These are phyloP conservation scores for Phytophthora citricola DNA, from an alignment of 352 stramenopile species.

Conservation along the genomic window DNA sequence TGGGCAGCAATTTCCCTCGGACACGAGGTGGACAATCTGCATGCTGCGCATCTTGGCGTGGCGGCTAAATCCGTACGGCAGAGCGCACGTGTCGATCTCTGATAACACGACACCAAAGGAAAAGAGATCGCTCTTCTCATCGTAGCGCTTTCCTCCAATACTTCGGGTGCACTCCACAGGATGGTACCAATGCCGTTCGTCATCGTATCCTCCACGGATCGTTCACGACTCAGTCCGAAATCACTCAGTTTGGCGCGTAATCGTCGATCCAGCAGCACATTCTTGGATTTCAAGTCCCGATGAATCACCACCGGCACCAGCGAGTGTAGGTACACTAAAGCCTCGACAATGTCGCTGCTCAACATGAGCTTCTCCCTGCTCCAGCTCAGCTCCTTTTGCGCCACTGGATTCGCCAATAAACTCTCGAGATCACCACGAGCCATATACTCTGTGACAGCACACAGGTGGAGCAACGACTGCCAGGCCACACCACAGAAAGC, in stretches of 20 bases:
- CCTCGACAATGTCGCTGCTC: constrained; percentile 70
- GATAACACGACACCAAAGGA: constrained; percentile 78
- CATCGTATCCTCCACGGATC: constrained; percentile 76
- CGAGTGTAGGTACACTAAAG: constrained; percentile 77
- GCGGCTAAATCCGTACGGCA: constrained; percentile 72
- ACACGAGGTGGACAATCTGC: constrained; percentile 86
- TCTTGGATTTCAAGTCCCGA: constrained; percentile 80
- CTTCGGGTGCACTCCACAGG: constrained; percentile 73
- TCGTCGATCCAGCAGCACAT: constrained; percentile 67
- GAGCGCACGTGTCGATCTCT: constrained; percentile 78
- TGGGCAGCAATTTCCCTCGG: constrained; percentile 76
- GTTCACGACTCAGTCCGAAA: constrained; percentile 74
- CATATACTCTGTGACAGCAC: constrained; percentile 84
- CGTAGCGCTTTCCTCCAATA: constrained; percentile 76
- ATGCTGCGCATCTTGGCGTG: constrained; percentile 81
- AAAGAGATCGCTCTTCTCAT: constrained; percentile 83
- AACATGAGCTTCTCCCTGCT: constrained; percentile 62
- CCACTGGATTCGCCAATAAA: constrained; percentile 48
- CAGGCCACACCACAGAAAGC: constrained; percentile 82
- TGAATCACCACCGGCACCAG: constrained; percentile 72
- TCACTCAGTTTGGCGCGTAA: constrained; percentile 76
- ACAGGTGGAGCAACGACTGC: constrained; percentile 79
- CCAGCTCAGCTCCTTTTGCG: constrained; percentile 59
- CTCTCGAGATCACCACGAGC: constrained; percentile 73
- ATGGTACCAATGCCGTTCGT: constrained; percentile 82